These are phyloP conservation scores for Rubia balearica DNA, from an alignment of 305 asterid species.

Conservation along the genomic window DNA sequence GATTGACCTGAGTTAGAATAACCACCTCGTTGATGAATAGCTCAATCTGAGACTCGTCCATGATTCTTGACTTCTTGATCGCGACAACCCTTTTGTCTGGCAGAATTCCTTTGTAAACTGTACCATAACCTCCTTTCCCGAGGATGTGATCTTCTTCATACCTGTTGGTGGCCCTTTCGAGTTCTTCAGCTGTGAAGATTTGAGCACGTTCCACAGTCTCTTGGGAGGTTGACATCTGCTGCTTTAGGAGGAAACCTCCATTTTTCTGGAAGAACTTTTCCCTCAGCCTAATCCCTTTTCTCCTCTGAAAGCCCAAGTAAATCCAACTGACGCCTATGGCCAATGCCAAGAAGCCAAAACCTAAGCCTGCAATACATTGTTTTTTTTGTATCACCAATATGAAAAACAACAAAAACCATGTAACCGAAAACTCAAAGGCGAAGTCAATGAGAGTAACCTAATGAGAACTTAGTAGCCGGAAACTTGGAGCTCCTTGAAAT, in stretches of 20 bases:
- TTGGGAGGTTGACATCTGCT: constrained; percentile 34
- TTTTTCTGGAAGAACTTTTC: constrained; percentile 46
- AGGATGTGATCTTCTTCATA: constrained; percentile 41
- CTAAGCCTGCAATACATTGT: constrained; percentile 27
- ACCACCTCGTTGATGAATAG: constrained; percentile 46
- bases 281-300: constrained; percentile 32
- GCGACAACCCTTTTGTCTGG: constrained; percentile 38
- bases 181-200: constrained; percentile 37
- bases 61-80: constrained; percentile 36
- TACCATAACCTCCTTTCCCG: constrained; percentile 52
- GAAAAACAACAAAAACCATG: neutral
- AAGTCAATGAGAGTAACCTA: constrained; percentile 29
- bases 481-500: constrained; percentile 24
- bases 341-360: constrained; percentile 41
- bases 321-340: constrained; percentile 25
- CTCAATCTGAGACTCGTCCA: constrained; percentile 40
- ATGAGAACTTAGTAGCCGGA: constrained; percentile 37
- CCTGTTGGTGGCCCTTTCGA: constrained; percentile 39
- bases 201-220: constrained; percentile 26
- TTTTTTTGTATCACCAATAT: neutral
- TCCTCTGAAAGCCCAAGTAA: constrained; percentile 22
- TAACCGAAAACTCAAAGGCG: neutral
- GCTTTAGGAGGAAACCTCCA: constrained; percentile 48
- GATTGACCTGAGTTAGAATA: constrained; percentile 45
- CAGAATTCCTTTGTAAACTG: constrained; percentile 49